Conservation (phyloP, 768 basidiomycete species). For the Mycena vitilis region DNA sequence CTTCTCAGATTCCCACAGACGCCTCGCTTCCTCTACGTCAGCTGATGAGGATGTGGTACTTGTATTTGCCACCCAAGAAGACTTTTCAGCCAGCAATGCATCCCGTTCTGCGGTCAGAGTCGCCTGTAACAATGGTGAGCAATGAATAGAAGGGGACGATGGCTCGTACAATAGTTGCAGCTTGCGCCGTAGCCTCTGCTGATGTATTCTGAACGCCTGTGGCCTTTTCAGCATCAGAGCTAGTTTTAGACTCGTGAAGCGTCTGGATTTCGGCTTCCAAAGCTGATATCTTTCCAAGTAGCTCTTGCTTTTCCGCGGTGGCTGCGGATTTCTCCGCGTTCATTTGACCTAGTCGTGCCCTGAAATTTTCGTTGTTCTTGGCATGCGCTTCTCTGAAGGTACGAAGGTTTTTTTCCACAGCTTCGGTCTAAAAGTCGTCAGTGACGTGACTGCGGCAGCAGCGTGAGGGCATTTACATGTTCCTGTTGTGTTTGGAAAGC, state of each 20-base stretch:
- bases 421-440: slow-evolving; percentile 48
- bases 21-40: slow-evolving; percentile 46
- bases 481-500: slow-evolving; percentile 40
- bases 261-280: slow-evolving; percentile 51
- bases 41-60: slow-evolving; percentile 41
- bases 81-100: slow-evolving; percentile 70
- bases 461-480: slow-evolving; percentile 43
- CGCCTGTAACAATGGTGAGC: slow-evolving; percentile 50
- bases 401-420: slow-evolving; percentile 57
- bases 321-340: slow-evolving; percentile 51
- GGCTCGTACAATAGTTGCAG: slow-evolving; percentile 51
- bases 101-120: slow-evolving; percentile 70
- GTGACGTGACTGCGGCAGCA: background rate
- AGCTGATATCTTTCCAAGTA: slow-evolving; percentile 52
- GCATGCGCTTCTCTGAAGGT: slow-evolving; percentile 43
- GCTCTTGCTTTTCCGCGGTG: slow-evolving; percentile 50
- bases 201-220: slow-evolving; percentile 35
- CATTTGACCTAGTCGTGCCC: slow-evolving; percentile 47
- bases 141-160: background rate
- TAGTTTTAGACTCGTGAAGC: slow-evolving; percentile 42
- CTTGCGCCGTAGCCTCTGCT: slow-evolving; percentile 46
- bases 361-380: slow-evolving; percentile 40
- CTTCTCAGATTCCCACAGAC: slow-evolving; percentile 70
- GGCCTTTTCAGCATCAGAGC: slow-evolving; percentile 38
- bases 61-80: slow-evolving; percentile 50